phyloP scores from a whole-genome alignment of 345 rosid species.

The Litchi chinensis region DNA sequence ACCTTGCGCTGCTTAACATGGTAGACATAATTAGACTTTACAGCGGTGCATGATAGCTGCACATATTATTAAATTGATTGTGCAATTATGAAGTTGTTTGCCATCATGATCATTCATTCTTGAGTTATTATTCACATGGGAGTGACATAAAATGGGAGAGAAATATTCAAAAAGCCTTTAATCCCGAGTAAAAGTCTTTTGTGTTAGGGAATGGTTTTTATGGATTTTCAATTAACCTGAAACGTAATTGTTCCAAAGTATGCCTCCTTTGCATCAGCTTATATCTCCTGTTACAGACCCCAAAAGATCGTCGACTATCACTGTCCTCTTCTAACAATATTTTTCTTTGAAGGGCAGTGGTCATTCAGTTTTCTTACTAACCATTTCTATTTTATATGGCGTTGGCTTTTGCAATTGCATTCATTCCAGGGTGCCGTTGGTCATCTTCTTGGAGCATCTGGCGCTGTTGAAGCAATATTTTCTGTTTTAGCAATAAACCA shows the following conservation, averaged over 20 bases:
- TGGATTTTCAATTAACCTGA: too few relatives aligned
- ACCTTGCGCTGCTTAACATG: background rate
- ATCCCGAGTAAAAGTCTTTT: too few relatives aligned
- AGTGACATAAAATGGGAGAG: too few relatives aligned
- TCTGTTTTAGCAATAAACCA: constrained; percentile 68
- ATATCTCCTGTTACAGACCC: background rate
- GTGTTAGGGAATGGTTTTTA: too few relatives aligned
- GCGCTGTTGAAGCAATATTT: constrained; percentile 92
- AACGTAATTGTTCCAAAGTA: background rate
- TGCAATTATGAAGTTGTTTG: background rate
- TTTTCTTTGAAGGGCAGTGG: background rate
- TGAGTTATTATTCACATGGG: too few relatives aligned
- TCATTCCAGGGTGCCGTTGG: constrained; percentile 80
- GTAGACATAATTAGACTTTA: background rate
- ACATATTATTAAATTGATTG: background rate
- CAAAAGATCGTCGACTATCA: background rate
- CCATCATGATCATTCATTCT: background rate
- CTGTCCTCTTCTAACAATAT: background rate
- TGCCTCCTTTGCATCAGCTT: background rate
- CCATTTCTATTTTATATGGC: background rate
- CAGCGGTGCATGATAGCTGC: background rate
- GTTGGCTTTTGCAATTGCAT: constrained; percentile 4
- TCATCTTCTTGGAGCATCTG: constrained; percentile 99
- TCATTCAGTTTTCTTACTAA: background rate
- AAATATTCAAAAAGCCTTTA: too few relatives aligned